phyloP scores from a whole-genome alignment of 2,329 filamentous ascomycete genomes.

The Lasiodiplodia gonubiensis region DNA sequence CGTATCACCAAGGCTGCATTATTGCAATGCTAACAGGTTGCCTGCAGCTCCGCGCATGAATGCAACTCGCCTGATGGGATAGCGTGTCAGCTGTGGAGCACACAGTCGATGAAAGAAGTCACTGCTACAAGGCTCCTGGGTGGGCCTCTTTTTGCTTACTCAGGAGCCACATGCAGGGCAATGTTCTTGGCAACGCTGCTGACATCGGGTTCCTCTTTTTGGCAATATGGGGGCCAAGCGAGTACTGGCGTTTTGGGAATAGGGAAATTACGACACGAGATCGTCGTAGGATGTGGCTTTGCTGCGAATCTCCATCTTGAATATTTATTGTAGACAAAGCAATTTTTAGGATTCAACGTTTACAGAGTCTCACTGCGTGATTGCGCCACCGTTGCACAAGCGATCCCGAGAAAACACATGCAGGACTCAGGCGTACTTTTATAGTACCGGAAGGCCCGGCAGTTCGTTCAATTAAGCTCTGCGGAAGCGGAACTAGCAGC shows the following conservation, averaged over 20 bases:
- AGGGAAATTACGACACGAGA: background rate
- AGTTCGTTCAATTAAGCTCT: background rate
- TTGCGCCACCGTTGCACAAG: background rate
- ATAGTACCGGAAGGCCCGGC: background rate
- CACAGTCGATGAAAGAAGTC: background rate
- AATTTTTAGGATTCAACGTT: background rate
- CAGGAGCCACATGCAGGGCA: background rate
- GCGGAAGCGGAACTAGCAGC: background rate
- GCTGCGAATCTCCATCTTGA: background rate
- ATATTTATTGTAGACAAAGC: background rate
- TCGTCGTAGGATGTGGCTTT: background rate
- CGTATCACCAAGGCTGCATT: background rate
- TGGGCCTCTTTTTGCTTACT: background rate
- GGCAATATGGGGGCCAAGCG: background rate
- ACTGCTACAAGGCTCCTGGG: background rate
- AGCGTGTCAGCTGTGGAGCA: background rate
- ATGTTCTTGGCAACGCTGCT: background rate
- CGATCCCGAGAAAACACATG: background rate
- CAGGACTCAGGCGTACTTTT: background rate
- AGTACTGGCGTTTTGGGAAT: background rate
- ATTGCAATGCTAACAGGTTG: background rate
- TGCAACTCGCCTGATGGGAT: slow-evolving; percentile 20
- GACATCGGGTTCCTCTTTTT: background rate
- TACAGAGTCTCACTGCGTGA: background rate
- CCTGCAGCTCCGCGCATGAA: slow-evolving; percentile 23